phyloP scores from a whole-genome alignment of 2,329 filamentous ascomycete genomes.

The Elsinoe perseae region DNA sequence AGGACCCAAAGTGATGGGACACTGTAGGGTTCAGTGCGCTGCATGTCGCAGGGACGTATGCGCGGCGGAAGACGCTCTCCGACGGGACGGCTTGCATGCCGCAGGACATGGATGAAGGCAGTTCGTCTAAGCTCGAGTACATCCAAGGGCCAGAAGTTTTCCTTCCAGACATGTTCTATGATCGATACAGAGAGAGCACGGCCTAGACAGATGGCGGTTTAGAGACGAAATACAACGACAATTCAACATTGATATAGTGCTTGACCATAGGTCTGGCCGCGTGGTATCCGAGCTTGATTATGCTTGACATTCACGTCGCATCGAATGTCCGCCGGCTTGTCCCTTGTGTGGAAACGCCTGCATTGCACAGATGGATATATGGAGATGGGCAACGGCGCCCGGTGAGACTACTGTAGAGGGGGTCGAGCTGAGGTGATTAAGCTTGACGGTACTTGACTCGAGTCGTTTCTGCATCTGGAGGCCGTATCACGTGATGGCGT shows the following conservation, averaged over 20 bases:
- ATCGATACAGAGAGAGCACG: background rate
- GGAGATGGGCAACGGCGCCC: slow-evolving; percentile 3
- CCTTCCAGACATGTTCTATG: background rate
- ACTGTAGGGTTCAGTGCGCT: slow-evolving; percentile 6
- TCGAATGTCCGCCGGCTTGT: background rate
- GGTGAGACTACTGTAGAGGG: slow-evolving; percentile 7
- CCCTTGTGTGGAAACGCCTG: background rate
- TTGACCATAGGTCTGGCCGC: background rate
- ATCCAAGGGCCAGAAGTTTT: background rate
- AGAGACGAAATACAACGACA: background rate
- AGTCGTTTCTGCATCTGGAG: background rate
- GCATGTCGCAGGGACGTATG: slow-evolving; percentile 7
- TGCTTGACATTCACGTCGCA: background rate
- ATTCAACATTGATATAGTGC: background rate
- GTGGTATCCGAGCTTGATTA: background rate
- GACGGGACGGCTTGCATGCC: slow-evolving; percentile 13
- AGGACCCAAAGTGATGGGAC: slow-evolving; percentile 2
- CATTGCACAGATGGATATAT: background rate
- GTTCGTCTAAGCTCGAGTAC: background rate
- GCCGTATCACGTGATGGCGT: slow-evolving; percentile 9
- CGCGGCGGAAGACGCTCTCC: slow-evolving; percentile 8
- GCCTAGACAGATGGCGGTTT: background rate
- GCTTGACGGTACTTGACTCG: background rate
- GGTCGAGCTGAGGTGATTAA: background rate
- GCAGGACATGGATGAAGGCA: background rate